A percentile compares a stretch with the other conserved stretches of the same genome.
phyloP scores from a whole-genome alignment of 2,329 filamentous ascomycete species.

The Ophiostoma ulmi region DNA sequence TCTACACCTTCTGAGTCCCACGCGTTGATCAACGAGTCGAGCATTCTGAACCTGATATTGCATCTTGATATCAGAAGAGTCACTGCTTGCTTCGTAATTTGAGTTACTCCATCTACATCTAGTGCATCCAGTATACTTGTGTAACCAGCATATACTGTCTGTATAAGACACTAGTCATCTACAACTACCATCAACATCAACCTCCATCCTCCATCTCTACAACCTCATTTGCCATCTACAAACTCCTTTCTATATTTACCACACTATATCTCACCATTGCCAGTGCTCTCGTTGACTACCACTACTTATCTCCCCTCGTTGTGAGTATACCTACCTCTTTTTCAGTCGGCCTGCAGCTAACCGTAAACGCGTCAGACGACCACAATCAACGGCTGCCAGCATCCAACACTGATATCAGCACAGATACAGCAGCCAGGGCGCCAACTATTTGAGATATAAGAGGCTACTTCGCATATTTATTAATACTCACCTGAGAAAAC shows the following conservation, averaged over 20 bases:
- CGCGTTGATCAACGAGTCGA: conserved; percentile 22
- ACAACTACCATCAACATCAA: not conserved
- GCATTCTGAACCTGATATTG: conserved; percentile 26
- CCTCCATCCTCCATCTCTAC: not conserved
- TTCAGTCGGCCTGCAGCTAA: not conserved
- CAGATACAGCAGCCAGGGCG: too few species aligned
- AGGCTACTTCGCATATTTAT: too few species aligned
- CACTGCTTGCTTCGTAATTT: not conserved
- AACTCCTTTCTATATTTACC: not conserved
- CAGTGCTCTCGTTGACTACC: not conserved
- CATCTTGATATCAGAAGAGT: conserved; percentile 15
- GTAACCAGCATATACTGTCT: not conserved
- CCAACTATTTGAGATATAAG: too few species aligned
- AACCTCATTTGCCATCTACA: not conserved
- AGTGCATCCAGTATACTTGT: not conserved
- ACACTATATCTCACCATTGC: not conserved
- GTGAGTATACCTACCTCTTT: not conserved
- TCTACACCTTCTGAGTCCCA: conserved; percentile 38
- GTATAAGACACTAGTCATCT: not conserved
- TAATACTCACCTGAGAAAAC: too few species aligned
- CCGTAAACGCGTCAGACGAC: not conserved
- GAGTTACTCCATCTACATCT: too few species aligned
- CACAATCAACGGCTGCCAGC: not conserved
- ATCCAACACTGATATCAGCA: too few species aligned
- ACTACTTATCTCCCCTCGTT: not conserved